Conservation (phyloP, 805 yeast species). For the Isabelozyma heimii region DNA sequence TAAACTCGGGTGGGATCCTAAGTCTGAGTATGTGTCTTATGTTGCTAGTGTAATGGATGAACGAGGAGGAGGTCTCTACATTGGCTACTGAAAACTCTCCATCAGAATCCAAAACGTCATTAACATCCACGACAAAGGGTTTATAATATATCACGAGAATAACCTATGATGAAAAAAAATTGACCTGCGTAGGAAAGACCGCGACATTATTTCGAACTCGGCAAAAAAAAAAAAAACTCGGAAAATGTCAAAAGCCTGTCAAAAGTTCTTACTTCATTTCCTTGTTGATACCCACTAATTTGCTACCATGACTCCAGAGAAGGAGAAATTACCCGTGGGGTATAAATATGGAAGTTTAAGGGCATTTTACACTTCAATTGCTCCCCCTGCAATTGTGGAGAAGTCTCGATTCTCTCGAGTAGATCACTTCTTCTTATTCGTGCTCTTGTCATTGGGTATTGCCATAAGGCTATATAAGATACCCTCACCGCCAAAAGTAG, state of each 20-base stretch:
- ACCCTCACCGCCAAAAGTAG: slow-evolving; percentile 36
- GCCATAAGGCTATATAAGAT: slow-evolving; percentile 30
- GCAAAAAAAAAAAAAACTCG: no score
- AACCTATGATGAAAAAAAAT: no score
- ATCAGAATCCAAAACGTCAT: no score
- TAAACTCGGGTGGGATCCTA: slow-evolving; percentile 81
- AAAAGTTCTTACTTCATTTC: background rate
- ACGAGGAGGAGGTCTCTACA: slow-evolving; percentile 71
- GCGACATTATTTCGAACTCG: background rate
- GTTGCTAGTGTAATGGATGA: slow-evolving; percentile 70
- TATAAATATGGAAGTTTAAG: background rate
- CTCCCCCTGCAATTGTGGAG: background rate
- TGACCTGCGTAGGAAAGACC: background rate
- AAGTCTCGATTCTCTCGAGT: slow-evolving; percentile 6
- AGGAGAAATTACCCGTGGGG: background rate
- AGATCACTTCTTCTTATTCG: slow-evolving; percentile 19
- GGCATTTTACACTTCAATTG: background rate
- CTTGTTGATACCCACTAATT: background rate
- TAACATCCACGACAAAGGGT: no score
- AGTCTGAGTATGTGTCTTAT: slow-evolving; percentile 37
- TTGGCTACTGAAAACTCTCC: slow-evolving; percentile 28
- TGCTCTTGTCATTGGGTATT: slow-evolving; percentile 19
- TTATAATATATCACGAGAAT: no score
- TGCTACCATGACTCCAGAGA: background rate
- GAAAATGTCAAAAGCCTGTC: background rate